A percentile compares a stretch with the other conserved stretches of the same genome.
Evolutionary conservation across 495 filamentous ascomycete genomes (phyloP).

Genomic region (Xylaria grammica): DNA sequence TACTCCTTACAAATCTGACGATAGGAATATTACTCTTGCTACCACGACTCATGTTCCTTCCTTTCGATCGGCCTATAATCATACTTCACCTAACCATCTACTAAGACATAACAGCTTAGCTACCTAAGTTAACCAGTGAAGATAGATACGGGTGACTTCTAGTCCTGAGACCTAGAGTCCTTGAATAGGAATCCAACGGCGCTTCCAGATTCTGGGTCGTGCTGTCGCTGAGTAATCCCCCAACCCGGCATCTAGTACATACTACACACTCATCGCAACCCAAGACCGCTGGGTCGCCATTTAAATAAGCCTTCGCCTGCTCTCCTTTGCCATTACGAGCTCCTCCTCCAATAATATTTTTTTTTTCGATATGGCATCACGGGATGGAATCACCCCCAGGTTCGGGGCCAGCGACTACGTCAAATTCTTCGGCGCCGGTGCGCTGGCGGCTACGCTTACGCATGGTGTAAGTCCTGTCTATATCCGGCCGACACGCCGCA

Average conservation of each 20-base stretch:
- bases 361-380: slow-evolving; percentile 25
- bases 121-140: no score
- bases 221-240: slow-evolving; percentile 16
- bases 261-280: not conserved
- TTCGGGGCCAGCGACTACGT: slow-evolving; percentile 53
- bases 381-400: slow-evolving; percentile 29
- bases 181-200: not conserved
- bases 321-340: not conserved
- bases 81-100: no score
- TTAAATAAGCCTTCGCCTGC: not conserved
- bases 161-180: not conserved
- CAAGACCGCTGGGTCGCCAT: not conserved
- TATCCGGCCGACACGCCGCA: slow-evolving; percentile 63
- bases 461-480: slow-evolving; percentile 75
- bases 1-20: no score
- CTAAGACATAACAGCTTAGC: no score
- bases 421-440: slow-evolving; percentile 82
- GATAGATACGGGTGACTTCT: no score
- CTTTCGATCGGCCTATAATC: no score
- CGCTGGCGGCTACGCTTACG: slow-evolving; percentile 82
- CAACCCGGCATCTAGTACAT: not conserved
- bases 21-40: no score
- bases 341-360: not conserved
- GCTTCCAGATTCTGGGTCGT: no score
- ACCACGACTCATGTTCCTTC: no score